These are phyloP conservation scores for Saturnispora bothae DNA, from an alignment of 805 yeast species.

Conservation along the genomic window DNA sequence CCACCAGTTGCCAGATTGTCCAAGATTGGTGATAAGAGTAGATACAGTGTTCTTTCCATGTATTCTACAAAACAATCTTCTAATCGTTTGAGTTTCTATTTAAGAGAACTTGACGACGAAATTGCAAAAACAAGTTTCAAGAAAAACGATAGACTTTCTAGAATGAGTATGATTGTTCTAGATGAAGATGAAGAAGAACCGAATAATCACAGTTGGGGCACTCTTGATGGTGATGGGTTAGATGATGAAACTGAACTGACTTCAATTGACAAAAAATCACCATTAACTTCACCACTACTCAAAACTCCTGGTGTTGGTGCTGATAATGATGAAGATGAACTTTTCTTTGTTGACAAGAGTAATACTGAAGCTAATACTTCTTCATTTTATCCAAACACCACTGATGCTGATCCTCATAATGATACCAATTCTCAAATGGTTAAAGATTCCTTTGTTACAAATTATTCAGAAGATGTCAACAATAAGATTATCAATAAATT, in stretches of 20 bases:
- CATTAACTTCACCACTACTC: slow-evolving; percentile 12
- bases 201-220: slow-evolving; percentile 6
- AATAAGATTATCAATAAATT: slow-evolving; percentile 37
- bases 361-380: slow-evolving; percentile 21
- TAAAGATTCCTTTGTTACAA: slow-evolving; percentile 35
- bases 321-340: slow-evolving; percentile 19
- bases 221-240: not conserved
- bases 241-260: slow-evolving; percentile 9
- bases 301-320: slow-evolving; percentile 9
- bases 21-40: slow-evolving; percentile 50
- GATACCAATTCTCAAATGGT: slow-evolving; percentile 14
- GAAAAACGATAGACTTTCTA: slow-evolving; percentile 15
- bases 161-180: slow-evolving; percentile 22
- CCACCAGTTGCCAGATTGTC: slow-evolving; percentile 67
- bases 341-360: slow-evolving; percentile 8
- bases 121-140: slow-evolving; percentile 8
- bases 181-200: slow-evolving; percentile 16
- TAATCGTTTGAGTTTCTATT: slow-evolving; percentile 41
- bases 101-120: slow-evolving; percentile 22
- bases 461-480: slow-evolving; percentile 27
- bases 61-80: slow-evolving; percentile 60
- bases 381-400: slow-evolving; percentile 16
- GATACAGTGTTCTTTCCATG: slow-evolving; percentile 62
- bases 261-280: slow-evolving; percentile 7
- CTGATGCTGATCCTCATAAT: slow-evolving; percentile 14